phyloP scores from a whole-genome alignment of 495 filamentous ascomycete species.

The Xylaria grammica region DNA sequence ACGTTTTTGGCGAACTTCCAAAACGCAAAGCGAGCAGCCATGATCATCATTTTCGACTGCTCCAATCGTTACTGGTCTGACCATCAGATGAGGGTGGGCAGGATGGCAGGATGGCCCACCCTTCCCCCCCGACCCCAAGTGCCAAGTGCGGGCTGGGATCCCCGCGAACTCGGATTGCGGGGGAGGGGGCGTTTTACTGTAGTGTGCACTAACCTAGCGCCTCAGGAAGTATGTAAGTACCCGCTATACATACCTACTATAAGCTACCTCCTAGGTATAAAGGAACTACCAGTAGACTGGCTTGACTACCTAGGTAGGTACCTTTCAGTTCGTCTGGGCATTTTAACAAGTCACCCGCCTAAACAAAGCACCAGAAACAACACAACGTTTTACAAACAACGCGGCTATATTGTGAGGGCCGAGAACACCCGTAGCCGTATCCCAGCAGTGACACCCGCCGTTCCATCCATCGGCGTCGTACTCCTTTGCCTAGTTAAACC shows the following conservation, averaged over 20 bases:
- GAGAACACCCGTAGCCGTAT: constrained; percentile 10
- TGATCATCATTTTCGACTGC: background rate
- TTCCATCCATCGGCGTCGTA: constrained; percentile 9
- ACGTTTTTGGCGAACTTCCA: no score
- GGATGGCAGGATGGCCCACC: background rate
- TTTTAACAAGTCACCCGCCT: constrained; percentile 14
- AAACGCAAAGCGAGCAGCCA: no score
- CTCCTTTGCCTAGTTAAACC: background rate
- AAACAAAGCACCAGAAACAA: background rate
- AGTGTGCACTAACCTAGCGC: no score
- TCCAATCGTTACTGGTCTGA: background rate
- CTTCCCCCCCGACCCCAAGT: constrained; percentile 18
- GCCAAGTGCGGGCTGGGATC: constrained; percentile 7
- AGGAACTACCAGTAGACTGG: no score
- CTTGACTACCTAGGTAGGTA: background rate
- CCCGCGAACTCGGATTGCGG: no score
- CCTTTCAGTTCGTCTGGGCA: no score
- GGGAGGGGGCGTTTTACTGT: constrained; percentile 8
- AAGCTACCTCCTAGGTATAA: no score
- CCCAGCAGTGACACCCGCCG: constrained; percentile 1
- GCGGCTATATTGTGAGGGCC: constrained; percentile 17
- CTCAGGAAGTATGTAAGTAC: no score
- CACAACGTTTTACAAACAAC: background rate
- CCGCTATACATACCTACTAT: no score
- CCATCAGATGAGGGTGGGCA: constrained; percentile 12